Conservation (phyloP, 2,329 filamentous ascomycete genomes). For the Penicillium concentricum region DNA sequence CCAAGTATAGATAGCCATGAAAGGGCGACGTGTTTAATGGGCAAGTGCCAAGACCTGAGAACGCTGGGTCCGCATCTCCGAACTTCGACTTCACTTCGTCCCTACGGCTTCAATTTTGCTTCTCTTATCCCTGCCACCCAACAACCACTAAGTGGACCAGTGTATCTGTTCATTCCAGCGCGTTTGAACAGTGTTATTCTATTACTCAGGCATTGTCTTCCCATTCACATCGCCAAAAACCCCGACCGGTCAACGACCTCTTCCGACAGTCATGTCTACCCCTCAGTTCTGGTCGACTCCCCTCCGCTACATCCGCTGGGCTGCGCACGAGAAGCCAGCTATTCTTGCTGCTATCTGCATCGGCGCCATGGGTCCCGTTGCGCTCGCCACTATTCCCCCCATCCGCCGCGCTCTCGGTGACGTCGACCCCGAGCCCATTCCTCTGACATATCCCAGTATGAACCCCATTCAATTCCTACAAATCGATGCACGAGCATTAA, state of each 20-base stretch:
- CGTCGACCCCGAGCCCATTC: constrained; percentile 67
- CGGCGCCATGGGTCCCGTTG: constrained; percentile 69
- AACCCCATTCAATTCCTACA: constrained; percentile 22
- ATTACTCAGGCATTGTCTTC: constrained; percentile 1
- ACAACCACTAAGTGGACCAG: constrained; percentile 8
- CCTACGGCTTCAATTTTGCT: constrained; percentile 28
- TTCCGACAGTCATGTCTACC: constrained; percentile 46
- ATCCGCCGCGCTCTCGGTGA: constrained; percentile 73
- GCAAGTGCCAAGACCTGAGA: constrained; percentile 38
- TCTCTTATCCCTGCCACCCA: constrained; percentile 8
- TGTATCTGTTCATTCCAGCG: constrained; percentile 1
- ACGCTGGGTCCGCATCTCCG: constrained; percentile 27
- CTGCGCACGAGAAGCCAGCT: constrained; percentile 81
- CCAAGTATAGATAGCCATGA: constrained; percentile 26
- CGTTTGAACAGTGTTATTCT: constrained; percentile 1
- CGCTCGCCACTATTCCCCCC: constrained; percentile 70
- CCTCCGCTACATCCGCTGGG: constrained; percentile 83
- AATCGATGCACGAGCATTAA: not conserved
- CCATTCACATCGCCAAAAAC: constrained; percentile 19
- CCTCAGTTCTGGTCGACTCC: constrained; percentile 83
- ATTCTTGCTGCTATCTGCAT: constrained; percentile 85
- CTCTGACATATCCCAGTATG: constrained; percentile 90
- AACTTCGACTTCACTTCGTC: constrained; percentile 32
- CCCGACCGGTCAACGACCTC: constrained; percentile 18
- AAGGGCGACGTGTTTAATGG: constrained; percentile 48